Evolutionary conservation across 2,329 filamentous ascomycete genomes (phyloP).

Genomic region (Cladosporium colombiae): DNA sequence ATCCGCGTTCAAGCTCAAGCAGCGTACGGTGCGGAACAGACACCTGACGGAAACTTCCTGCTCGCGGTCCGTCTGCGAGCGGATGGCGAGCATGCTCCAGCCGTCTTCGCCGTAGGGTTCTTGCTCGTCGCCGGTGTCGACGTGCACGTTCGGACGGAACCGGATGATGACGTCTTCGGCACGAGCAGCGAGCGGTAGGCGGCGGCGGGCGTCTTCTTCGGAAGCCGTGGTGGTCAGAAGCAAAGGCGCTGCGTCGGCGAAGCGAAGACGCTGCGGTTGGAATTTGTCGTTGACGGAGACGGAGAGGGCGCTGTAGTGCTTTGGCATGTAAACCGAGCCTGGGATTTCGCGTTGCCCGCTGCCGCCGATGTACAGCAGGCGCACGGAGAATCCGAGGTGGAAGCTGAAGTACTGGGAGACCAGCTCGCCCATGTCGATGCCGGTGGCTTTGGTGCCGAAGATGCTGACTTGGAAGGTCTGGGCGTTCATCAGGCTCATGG

Average conservation of each 20-base stretch:
- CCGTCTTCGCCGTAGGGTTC: constrained; percentile 36
- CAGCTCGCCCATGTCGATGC: constrained; percentile 39
- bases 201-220: constrained; percentile 35
- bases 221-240: constrained; percentile 39
- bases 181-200: constrained; percentile 33
- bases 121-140: constrained; percentile 35
- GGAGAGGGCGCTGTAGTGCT: constrained; percentile 34
- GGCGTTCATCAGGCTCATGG: constrained; percentile 33
- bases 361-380: constrained; percentile 38
- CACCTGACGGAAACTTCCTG: constrained; percentile 38
- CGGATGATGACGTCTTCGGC: constrained; percentile 37
- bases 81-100: constrained; percentile 37
- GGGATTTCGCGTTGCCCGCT: constrained; percentile 38
- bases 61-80: constrained; percentile 31
- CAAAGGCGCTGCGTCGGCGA: constrained; percentile 37
- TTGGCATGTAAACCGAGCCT: constrained; percentile 36
- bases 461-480: constrained; percentile 35
- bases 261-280: constrained; percentile 37
- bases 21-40: constrained; percentile 34
- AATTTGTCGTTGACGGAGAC: constrained; percentile 38
- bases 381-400: constrained; percentile 31
- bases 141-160: constrained; percentile 38
- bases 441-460: constrained; percentile 37
- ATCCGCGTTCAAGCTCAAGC: constrained; percentile 37
- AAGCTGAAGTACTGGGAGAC: constrained; percentile 34